These are phyloP conservation scores for Hyphopichia fennica DNA, from an alignment of 1,139 yeast species.

Conservation along the genomic window DNA sequence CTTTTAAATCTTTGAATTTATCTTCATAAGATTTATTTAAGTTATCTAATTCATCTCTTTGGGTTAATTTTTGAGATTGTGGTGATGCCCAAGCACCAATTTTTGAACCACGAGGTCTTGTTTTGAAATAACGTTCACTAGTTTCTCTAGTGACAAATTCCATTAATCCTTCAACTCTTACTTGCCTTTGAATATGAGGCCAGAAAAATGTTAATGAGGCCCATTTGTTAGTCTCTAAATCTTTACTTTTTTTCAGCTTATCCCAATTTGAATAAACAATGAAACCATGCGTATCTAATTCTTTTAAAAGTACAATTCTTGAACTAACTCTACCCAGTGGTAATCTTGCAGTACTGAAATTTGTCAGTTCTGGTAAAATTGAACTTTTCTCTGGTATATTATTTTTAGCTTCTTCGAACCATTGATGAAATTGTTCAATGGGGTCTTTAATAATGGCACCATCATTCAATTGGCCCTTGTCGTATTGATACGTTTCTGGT, in stretches of 20 bases:
- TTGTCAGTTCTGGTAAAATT: slow-evolving; percentile 72
- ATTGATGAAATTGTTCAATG: slow-evolving; percentile 69
- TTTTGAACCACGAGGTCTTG: slow-evolving; percentile 89
- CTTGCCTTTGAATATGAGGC: slow-evolving; percentile 88
- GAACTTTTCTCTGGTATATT: slow-evolving; percentile 37
- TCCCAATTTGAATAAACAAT: slow-evolving; percentile 93
- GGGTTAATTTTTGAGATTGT: slow-evolving; percentile 62
- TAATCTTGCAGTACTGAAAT: slow-evolving; percentile 79
- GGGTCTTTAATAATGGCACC: slow-evolving; percentile 60
- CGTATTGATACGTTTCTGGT: slow-evolving; percentile 88
- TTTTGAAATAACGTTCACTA: slow-evolving; percentile 72
- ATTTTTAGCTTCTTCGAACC: slow-evolving; percentile 82
- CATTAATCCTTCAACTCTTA: slow-evolving; percentile 84
- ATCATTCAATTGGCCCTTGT: slow-evolving; percentile 61
- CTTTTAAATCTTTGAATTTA: slow-evolving; percentile 55
- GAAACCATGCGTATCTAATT: slow-evolving; percentile 81
- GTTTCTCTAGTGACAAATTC: slow-evolving; percentile 75
- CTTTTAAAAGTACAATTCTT: slow-evolving; percentile 82
- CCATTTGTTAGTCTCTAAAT: slow-evolving; percentile 66
- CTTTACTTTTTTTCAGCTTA: slow-evolving; percentile 75
- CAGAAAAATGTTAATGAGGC: slow-evolving; percentile 92
- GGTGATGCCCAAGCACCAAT: slow-evolving; percentile 98
- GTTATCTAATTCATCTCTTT: slow-evolving; percentile 63
- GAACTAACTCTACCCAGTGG: slow-evolving; percentile 89
- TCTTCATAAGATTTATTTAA: slow-evolving; percentile 48